Percentiles rank a stretch among this genome's conserved stretches.
These are phyloP conservation scores for Stropharia rugosoannulata DNA, from an alignment of 768 basidiomycete species.

Conservation along the genomic window DNA sequence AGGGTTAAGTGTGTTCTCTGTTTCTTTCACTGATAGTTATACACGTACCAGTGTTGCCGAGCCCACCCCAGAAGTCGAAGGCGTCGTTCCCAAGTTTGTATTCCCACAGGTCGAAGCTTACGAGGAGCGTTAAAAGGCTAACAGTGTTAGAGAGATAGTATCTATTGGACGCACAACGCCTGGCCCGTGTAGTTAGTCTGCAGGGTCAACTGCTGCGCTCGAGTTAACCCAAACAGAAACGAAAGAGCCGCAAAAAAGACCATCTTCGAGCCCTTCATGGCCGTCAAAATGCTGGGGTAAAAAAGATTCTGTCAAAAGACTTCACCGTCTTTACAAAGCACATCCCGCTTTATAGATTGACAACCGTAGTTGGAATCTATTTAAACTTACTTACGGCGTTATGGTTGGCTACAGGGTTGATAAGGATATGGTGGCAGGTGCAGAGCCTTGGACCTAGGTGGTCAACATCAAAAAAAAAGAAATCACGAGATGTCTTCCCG, in stretches of 20 bases:
- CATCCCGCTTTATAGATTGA: too few relatives aligned
- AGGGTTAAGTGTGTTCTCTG: background rate
- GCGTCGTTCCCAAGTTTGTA: slow-evolving; percentile 11
- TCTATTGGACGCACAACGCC: background rate
- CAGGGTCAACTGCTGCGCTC: slow-evolving; percentile 7
- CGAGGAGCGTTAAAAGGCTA: background rate
- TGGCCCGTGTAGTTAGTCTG: slow-evolving; percentile 3
- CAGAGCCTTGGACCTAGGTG: too few relatives aligned
- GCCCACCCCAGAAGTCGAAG: slow-evolving; percentile 6
- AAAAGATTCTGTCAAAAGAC: too few relatives aligned
- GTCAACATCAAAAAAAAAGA: too few relatives aligned
- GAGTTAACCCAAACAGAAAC: background rate
- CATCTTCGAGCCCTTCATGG: background rate
- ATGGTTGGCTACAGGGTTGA: too few relatives aligned
- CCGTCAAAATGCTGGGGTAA: too few relatives aligned
- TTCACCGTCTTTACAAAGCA: too few relatives aligned
- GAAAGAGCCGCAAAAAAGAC: background rate
- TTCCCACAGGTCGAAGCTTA: slow-evolving; percentile 12
- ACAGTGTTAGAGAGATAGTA: background rate
- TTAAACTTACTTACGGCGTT: too few relatives aligned
- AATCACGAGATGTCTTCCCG: too few relatives aligned
- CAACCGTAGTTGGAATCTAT: too few relatives aligned
- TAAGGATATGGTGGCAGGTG: too few relatives aligned
- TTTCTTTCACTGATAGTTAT: background rate
- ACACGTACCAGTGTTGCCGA: slow-evolving; percentile 5